phyloP scores from a whole-genome alignment of 1,284 basidiomycete genomes.

The Albatrellus sp. region DNA sequence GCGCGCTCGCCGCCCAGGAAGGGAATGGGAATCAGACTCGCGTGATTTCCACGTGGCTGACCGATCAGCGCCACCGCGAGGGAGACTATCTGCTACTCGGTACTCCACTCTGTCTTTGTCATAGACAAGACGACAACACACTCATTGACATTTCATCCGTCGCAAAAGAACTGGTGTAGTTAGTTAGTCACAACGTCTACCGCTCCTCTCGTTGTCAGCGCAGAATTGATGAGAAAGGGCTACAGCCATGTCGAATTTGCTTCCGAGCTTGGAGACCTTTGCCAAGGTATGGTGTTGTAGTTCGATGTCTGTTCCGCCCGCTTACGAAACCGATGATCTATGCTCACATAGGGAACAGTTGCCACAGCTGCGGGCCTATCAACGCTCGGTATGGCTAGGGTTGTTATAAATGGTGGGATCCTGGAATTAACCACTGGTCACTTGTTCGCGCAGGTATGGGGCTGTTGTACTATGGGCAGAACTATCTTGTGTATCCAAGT shows the following conservation, averaged over 20 bases:
- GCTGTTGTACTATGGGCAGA: conserved; percentile 77
- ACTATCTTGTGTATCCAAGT: conserved; percentile 81
- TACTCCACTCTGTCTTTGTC: too few relatives aligned
- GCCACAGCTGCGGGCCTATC: conserved; percentile 57
- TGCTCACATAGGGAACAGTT: conserved; percentile 38
- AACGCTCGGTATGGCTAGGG: conserved; percentile 41
- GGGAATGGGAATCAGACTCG: too few relatives aligned
- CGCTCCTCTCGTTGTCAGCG: too few relatives aligned
- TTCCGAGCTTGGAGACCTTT: conserved; percentile 13
- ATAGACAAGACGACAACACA: too few relatives aligned
- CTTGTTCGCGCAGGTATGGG: conserved; percentile 39
- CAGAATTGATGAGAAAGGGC: too few relatives aligned
- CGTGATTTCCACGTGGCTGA: too few relatives aligned
- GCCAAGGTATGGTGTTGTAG: conserved; percentile 11
- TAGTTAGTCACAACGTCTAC: too few relatives aligned
- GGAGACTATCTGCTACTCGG: too few relatives aligned
- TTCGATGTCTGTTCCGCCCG: background rate
- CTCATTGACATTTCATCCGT: too few relatives aligned
- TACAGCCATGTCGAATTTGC: conserved; percentile 9
- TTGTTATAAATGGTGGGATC: conserved; percentile 1
- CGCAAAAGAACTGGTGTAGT: too few relatives aligned
- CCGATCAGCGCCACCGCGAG: too few relatives aligned
- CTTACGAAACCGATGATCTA: background rate
- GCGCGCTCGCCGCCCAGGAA: too few relatives aligned
- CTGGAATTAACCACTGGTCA: conserved; percentile 2